Evolutionary conservation across 1,284 basidiomycete genomes (phyloP).

Genomic region (Malassezia nana): DNA sequence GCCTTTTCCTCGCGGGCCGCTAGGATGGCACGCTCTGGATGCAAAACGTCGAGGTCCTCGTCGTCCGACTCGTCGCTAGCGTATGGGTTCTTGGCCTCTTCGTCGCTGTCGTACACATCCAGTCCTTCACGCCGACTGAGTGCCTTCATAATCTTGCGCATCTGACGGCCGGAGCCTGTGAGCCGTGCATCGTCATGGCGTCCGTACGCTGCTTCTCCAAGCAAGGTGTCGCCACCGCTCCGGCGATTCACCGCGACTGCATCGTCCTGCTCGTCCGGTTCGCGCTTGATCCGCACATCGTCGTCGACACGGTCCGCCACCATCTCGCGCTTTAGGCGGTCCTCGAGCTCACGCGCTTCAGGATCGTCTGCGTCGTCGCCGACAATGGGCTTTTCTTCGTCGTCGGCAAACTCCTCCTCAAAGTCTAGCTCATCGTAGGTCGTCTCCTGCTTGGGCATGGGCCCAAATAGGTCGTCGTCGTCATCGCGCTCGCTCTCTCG

Average conservation of each 20-base stretch:
- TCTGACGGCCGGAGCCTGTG: slow-evolving; percentile 43
- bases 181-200: slow-evolving; percentile 30
- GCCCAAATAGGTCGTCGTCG: slow-evolving; percentile 23
- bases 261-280: slow-evolving; percentile 23
- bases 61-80: slow-evolving; percentile 39
- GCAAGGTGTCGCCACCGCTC: slow-evolving; percentile 24
- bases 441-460: slow-evolving; percentile 17
- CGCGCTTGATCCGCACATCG: slow-evolving; percentile 10
- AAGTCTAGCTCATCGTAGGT: slow-evolving; percentile 44
- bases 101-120: slow-evolving; percentile 43
- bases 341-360: slow-evolving; percentile 42
- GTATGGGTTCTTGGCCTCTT: slow-evolving; percentile 43
- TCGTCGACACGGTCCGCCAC: slow-evolving; percentile 38
- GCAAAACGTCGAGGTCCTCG: slow-evolving; percentile 40
- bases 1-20: slow-evolving; percentile 43
- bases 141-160: slow-evolving; percentile 48
- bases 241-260: slow-evolving; percentile 22
- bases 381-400: slow-evolving; percentile 33
- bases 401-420: slow-evolving; percentile 46
- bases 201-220: slow-evolving; percentile 2
- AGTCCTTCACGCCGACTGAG: slow-evolving; percentile 39
- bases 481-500: slow-evolving; percentile 19
- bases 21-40: slow-evolving; percentile 44
- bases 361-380: slow-evolving; percentile 34
- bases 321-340: slow-evolving; percentile 46